Percentiles rank a stretch among this genome's conserved stretches.
Evolutionary conservation across 2,329 filamentous ascomycete species (phyloP).

Genomic region (Esteya vermicola): DNA sequence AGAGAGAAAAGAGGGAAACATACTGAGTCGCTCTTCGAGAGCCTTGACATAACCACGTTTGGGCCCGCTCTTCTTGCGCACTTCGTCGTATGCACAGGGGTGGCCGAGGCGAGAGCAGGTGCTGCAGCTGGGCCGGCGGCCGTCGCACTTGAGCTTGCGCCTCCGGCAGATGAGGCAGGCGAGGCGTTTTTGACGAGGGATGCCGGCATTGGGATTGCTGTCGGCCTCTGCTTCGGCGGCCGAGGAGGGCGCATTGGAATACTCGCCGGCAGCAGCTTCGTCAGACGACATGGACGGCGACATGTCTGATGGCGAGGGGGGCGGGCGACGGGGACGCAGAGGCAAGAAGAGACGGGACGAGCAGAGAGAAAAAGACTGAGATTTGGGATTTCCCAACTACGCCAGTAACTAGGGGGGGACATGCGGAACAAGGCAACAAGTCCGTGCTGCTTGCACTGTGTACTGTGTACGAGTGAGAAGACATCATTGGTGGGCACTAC

Average conservation of each 20-base stretch:
- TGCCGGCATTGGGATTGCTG: conserved; percentile 30
- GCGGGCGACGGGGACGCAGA: too few relatives aligned
- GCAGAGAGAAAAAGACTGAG: too few relatives aligned
- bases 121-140: conserved; percentile 68
- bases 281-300: not conserved
- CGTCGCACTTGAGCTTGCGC: conserved; percentile 84
- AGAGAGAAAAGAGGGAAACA: conserved; percentile 19
- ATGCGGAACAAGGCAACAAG: too few relatives aligned
- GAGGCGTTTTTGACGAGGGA: conserved; percentile 78
- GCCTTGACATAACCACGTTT: conserved; percentile 93
- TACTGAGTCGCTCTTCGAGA: conserved; percentile 82
- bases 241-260: conserved; percentile 5
- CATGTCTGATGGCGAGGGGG: too few relatives aligned
- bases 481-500: too few relatives aligned
- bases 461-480: too few relatives aligned
- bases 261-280: not conserved
- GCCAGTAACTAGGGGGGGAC: too few relatives aligned
- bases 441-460: too few relatives aligned
- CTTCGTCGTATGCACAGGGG: conserved; percentile 80
- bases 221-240: too few relatives aligned
- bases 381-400: too few relatives aligned
- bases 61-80: conserved; percentile 84
- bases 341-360: too few relatives aligned
- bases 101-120: conserved; percentile 81
- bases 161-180: conserved; percentile 91